These are phyloP conservation scores for Ophiosphaerella herpotricha DNA, from an alignment of 2,329 filamentous ascomycete genomes.

Conservation along the genomic window DNA sequence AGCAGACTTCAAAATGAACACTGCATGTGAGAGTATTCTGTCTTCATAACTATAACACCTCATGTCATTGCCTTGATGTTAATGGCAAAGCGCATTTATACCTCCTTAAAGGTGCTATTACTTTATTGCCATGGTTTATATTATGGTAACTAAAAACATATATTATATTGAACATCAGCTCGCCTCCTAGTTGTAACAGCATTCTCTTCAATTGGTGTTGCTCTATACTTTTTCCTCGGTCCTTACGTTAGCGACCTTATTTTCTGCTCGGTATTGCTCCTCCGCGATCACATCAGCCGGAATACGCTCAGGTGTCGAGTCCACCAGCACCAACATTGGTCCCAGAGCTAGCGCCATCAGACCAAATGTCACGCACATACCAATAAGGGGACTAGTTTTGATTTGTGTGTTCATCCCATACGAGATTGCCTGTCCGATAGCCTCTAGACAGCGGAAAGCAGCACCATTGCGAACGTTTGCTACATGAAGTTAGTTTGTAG, in stretches of 20 bases:
- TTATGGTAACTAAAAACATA: background rate
- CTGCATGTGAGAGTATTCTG: no score
- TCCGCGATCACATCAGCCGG: slow-evolving; percentile 37
- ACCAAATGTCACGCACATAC: slow-evolving; percentile 40
- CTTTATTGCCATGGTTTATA: background rate
- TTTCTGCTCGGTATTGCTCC: slow-evolving; percentile 20
- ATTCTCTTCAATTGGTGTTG: background rate
- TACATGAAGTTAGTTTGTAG: slow-evolving; percentile 8
- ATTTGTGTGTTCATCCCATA: slow-evolving; percentile 39
- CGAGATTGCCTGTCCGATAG: slow-evolving; percentile 33
- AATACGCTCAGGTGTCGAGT: slow-evolving; percentile 39
- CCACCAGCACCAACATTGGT: slow-evolving; percentile 41
- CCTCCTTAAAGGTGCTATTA: no score
- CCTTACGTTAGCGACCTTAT: slow-evolving; percentile 18
- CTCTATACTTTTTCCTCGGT: slow-evolving; percentile 16
- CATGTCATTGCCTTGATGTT: no score
- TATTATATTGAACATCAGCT: background rate
- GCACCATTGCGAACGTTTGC: slow-evolving; percentile 32
- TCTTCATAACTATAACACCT: no score
- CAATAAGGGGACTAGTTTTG: slow-evolving; percentile 31
- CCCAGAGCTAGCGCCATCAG: slow-evolving; percentile 35
- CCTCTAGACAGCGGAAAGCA: slow-evolving; percentile 35
- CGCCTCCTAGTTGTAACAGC: background rate
- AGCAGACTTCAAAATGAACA: no score
- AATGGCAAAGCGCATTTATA: no score